Percentiles rank a stretch among this genome's conserved stretches.
phyloP scores from a whole-genome alignment of 352 stramenopile genomes.

The Phytophthora pini region DNA sequence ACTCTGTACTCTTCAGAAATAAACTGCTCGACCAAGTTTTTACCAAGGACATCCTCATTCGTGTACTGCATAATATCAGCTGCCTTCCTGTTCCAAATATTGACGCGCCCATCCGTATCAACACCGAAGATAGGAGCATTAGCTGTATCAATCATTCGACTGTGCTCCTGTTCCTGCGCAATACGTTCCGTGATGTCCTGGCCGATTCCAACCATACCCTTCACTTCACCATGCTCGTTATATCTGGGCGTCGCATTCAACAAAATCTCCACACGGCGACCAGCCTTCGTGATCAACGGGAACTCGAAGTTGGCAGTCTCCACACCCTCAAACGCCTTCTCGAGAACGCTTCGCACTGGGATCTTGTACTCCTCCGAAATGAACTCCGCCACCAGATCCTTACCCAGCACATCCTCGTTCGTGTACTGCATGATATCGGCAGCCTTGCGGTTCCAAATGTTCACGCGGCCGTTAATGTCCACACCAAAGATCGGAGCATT shows the following conservation, averaged over 20 bases:
- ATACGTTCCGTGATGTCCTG: slow-evolving; percentile 74
- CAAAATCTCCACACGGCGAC: slow-evolving; percentile 39
- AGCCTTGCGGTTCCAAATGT: slow-evolving; percentile 70
- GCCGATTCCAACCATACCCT: slow-evolving; percentile 60
- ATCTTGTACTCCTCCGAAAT: slow-evolving; percentile 54
- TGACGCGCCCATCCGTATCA: slow-evolving; percentile 62
- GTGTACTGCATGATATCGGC: slow-evolving; percentile 4
- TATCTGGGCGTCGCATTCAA: slow-evolving; percentile 22
- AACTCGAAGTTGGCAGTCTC: slow-evolving; percentile 76
- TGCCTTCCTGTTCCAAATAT: slow-evolving; percentile 91
- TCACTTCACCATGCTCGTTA: slow-evolving; percentile 2
- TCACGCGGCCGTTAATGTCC: slow-evolving; percentile 40
- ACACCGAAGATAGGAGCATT: slow-evolving; percentile 66
- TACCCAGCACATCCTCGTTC: slow-evolving; percentile 15
- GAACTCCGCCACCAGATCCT: slow-evolving; percentile 51
- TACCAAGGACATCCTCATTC: slow-evolving; percentile 48
- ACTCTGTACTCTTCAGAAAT: slow-evolving; percentile 62
- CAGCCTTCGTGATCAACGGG: slow-evolving; percentile 51
- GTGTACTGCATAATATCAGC: slow-evolving; percentile 77
- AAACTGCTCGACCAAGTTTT: slow-evolving; percentile 50
- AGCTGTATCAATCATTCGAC: slow-evolving; percentile 6
- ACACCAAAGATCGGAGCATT: slow-evolving; percentile 76
- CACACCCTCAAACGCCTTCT: slow-evolving; percentile 51
- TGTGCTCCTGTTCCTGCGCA: slow-evolving; percentile 62
- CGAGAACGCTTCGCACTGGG: slow-evolving; percentile 41